A percentile compares a stretch with the other conserved stretches of the same genome.
These are phyloP conservation scores for Rhinocladiella mackenziei DNA, from an alignment of 2,329 filamentous ascomycete species.

Conservation along the genomic window DNA sequence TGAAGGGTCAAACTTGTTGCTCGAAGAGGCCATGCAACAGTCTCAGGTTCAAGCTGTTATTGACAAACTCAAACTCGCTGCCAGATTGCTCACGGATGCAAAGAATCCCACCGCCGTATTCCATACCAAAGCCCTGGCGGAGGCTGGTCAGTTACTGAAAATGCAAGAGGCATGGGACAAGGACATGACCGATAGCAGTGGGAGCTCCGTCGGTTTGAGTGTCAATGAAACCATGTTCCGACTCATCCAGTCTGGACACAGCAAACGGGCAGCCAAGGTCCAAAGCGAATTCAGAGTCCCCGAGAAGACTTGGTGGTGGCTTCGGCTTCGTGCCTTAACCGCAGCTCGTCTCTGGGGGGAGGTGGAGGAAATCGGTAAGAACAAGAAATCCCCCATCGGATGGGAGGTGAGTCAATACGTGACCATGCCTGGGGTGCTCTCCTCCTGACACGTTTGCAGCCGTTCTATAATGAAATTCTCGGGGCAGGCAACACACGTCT, in stretches of 20 bases:
- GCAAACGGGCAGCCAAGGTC: conserved; percentile 79
- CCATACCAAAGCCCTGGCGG: conserved; percentile 71
- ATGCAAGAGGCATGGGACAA: conserved; percentile 83
- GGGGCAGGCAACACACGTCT: conserved; percentile 86
- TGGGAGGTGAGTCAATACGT: conserved; percentile 69
- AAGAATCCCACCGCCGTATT: conserved; percentile 65
- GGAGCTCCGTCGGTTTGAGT: conserved; percentile 72
- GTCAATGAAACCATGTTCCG: conserved; percentile 91
- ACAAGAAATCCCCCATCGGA: conserved; percentile 82
- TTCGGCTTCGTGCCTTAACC: conserved; percentile 78
- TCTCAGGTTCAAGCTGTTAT: conserved; percentile 64
- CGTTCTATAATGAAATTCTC: conserved; percentile 86
- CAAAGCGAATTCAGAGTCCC: conserved; percentile 89
- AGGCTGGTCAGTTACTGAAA: conserved; percentile 74
- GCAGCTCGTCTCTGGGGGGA: conserved; percentile 88
- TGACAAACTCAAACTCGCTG: conserved; percentile 85
- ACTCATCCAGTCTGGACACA: conserved; percentile 74
- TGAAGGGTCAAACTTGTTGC: conserved; percentile 81
- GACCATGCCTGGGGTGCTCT: not conserved
- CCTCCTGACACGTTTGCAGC: conserved; percentile 46
- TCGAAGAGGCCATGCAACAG: conserved; percentile 76
- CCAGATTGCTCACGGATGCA: conserved; percentile 76
- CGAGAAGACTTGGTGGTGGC: conserved; percentile 87
- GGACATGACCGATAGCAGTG: conserved; percentile 63
- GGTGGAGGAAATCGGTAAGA: conserved; percentile 74